These are phyloP conservation scores for Nemania abortiva DNA, from an alignment of 2,329 filamentous ascomycete genomes.

Conservation along the genomic window DNA sequence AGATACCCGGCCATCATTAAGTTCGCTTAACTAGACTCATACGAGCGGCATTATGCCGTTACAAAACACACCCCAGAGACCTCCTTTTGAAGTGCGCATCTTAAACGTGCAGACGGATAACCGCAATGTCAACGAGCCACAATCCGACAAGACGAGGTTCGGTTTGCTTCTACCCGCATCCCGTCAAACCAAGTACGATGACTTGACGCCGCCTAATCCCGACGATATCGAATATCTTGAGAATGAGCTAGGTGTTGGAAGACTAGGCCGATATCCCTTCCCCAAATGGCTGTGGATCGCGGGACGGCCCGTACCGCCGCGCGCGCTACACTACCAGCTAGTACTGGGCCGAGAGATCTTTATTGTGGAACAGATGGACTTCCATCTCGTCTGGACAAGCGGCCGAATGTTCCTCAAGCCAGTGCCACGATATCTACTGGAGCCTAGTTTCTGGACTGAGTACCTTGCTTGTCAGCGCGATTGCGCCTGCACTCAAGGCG, in stretches of 20 bases:
- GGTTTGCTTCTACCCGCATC: slow-evolving; percentile 29
- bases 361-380: slow-evolving; percentile 43
- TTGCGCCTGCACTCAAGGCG: background rate
- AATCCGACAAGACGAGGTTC: background rate
- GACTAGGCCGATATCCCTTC: slow-evolving; percentile 10
- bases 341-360: slow-evolving; percentile 43
- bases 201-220: slow-evolving; percentile 27
- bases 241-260: slow-evolving; percentile 26
- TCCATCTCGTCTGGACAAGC: slow-evolving; percentile 46
- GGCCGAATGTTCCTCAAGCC: slow-evolving; percentile 47
- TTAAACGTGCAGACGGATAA: background rate
- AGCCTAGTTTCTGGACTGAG: slow-evolving; percentile 39
- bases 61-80: background rate
- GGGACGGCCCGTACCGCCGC: slow-evolving; percentile 46
- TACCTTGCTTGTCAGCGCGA: slow-evolving; percentile 62
- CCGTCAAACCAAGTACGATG: slow-evolving; percentile 22
- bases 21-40: background rate
- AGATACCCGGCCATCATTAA: background rate
- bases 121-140: background rate
- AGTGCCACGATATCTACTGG: slow-evolving; percentile 49
- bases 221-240: slow-evolving; percentile 24
- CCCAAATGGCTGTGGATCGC: slow-evolving; percentile 47
- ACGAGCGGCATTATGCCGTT: background rate
- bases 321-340: slow-evolving; percentile 41
- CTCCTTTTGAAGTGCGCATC: background rate